phyloP scores from a whole-genome alignment of 495 filamentous ascomycete genomes.

The Rhizodiscina lignyota region DNA sequence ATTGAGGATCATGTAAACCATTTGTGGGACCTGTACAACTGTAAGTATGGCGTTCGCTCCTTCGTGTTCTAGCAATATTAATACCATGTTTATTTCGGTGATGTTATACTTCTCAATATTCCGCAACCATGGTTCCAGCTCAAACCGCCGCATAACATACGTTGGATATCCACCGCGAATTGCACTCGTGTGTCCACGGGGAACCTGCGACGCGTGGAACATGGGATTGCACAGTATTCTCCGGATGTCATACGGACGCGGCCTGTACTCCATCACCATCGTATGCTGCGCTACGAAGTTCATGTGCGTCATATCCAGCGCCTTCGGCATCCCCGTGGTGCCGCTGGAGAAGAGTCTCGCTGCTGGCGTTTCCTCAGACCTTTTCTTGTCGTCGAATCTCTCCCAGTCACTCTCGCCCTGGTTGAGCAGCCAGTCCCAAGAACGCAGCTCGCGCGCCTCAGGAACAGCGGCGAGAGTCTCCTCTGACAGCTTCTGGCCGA shows the following conservation, averaged over 20 bases:
- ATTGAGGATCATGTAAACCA: conserved; percentile 35
- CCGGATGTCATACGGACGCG: conserved; percentile 22
- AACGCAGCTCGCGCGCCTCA: too few species aligned
- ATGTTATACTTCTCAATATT: conserved; percentile 33
- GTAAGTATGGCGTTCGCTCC: too few species aligned
- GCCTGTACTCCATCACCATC: conserved; percentile 22
- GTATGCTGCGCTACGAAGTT: conserved; percentile 36
- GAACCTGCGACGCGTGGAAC: conserved; percentile 44
- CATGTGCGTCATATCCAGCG: conserved; percentile 30
- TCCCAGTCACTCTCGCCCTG: conserved; percentile 9
- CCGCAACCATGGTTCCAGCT: conserved; percentile 31
- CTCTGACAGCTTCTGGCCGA: too few species aligned
- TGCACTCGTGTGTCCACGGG: conserved; percentile 28
- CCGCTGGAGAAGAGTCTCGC: conserved; percentile 22
- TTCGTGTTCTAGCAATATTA: too few species aligned
- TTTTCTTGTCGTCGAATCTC: conserved; percentile 5
- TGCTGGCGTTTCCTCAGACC: conserved; percentile 3
- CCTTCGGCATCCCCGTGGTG: conserved; percentile 42
- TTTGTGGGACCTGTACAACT: conserved; percentile 46
- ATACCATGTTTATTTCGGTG: conserved; percentile 34
- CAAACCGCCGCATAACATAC: conserved; percentile 46
- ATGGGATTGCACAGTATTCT: conserved; percentile 38
- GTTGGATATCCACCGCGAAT: conserved; percentile 29
- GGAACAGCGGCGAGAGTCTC: too few species aligned
- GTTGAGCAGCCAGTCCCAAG: conserved; percentile 5